Evolutionary conservation across 495 filamentous ascomycete species (phyloP), one percentile per base, ranked within the genome.

Genomic region (Talaromyces proteolyticus): DNA sequence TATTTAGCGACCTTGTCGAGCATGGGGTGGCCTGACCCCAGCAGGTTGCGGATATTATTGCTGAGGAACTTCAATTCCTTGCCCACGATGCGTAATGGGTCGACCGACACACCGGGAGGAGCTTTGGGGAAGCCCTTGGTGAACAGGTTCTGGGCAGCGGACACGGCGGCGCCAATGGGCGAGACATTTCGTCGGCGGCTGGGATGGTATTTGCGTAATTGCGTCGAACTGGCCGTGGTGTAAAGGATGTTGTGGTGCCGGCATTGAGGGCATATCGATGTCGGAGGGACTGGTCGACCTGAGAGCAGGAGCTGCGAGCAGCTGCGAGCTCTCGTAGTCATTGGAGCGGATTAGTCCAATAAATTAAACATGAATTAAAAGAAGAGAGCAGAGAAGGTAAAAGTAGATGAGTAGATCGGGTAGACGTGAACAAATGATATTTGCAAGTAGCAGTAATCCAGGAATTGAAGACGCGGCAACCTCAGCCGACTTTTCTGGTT

Each of bases 1-100:
- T 98, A 97, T 64, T 97, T 98, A 23, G 94, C 89, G 14, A 94
- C 90, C 44, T 86, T 92, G 60, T 98, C 94, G 37, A 98, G 76
- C 17, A 89, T 87, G 4, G 92, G 94, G 64, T 96, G 91, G 1
- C 91, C 91, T 0, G 91, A 95, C 4, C 91, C 91, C 18, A 96
- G 72, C 22, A 96, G 74, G 61, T 91, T 84, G 43, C 87, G 76
- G 61, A 95, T 93, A 61, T 95, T 94, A 45, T 87, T 88, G 16
- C 82, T 94, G 63, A 95, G 68, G 58, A 91, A 93, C 67, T 94
- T 95, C 80, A 96, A 85, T 70, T 96, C 91, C 69, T 94, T 95
- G 44, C 87, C 91, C 18, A 96, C 88, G 26, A 89, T 88, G 29
- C 85, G 77, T 54, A 89, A 75, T 20, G 86, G 86, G 60, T 89